Evolutionary conservation across 2,329 filamentous ascomycete species (phyloP), one percentile per base, ranked within the genome.

Genomic region (Didymella pinodella): DNA sequence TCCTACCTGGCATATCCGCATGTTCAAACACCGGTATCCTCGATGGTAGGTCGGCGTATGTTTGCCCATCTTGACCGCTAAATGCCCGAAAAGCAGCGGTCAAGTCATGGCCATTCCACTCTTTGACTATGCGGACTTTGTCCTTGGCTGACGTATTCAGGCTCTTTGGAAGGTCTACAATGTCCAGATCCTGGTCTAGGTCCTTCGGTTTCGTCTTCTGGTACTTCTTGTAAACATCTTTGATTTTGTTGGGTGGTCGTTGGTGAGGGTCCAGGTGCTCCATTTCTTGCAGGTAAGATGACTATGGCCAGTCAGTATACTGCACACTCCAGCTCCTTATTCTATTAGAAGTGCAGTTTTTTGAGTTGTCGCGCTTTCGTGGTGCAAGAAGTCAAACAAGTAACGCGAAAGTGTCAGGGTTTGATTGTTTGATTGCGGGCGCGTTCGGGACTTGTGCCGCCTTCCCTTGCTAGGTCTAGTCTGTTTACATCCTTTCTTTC

Each of bases 211-310:
- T 84, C 36, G 86, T 82, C 63, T 85, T 89, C 25, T 89, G 87
- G 67, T 89, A 92, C 41, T 79, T 80, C 76, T 97, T 97, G 85
- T 92, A 97, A 53, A 87, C 80, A 45, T 84, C 80, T 61, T 88
- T 87, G 65, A 97, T 82, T 48, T 82, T 77, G 12, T 88, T 86
- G 3, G 93, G 91, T 1, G 93, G 91, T 67, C 88, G 88, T 75
- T 92, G 87, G 74, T 94, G 87, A 28, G 93, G 89, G 77, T 96
- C 90, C 2, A 93, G 80, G 36, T 62, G 26, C 26, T 66, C 55
- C 71, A 73, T 75, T 3, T 48, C 43, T 40, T 44, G 46, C n/a
- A 25, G n/a, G 1, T 16, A 29, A 8, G 10, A 20, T 16, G 11
- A 31, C 2, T 3, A 47, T 2, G 22, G 16, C 20, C 7, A 2